Evolutionary conservation across 2,329 filamentous ascomycete genomes (phyloP), one percentile per base, ranked within the genome.

Genomic region (Pestalotiopsis sp.): DNA sequence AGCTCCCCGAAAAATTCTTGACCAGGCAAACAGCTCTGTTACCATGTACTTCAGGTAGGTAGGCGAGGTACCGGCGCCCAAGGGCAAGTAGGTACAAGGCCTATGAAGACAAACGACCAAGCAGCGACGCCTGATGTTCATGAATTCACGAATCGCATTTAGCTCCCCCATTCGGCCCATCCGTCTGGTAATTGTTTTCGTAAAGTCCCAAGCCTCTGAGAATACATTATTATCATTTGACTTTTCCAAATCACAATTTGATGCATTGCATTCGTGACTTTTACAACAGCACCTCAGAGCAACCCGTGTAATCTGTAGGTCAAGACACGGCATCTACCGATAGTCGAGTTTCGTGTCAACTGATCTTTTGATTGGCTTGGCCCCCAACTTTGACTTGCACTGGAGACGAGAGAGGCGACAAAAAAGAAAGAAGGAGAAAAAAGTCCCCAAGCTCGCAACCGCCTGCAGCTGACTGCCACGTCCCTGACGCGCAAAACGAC

Each of bases 11-110:
- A 49, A 56, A 49, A 65, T 49, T n/a, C 20, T 49, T 49, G 45
- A 65, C 13, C 31, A 39, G 39, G 38, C 62, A 65, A 65, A 49
- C 62, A 65, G 39, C 62, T 49, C 23, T 14, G 52, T 20, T 27
- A 23, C 27, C 14, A 14, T 56, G 31, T 36, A 9, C 7, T 36
- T 36, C 31, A 36, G 6, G 31, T 36, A 9, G 31, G 31, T 56
- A 56, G 17, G 23, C 23, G 23, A 27, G 58, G 58, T 14, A 27
- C 58, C 7, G 17, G 25, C 49, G 49, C 49, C 49, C 17, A 31
- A 27, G 31, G 58, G 58, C 58, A n/a, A 52, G 17, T 49, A 23
- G 23, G 23, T n/a, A 52, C 45, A n/a, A 20, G 17, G 20, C 45
- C 45, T 52, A 52, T 23, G 45, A 52, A 52, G 45, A 52, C 14